Base-by-base conservation (phyloP, 1,284 basidiomycete species). In the Cryptococcus sp. region DNA sequence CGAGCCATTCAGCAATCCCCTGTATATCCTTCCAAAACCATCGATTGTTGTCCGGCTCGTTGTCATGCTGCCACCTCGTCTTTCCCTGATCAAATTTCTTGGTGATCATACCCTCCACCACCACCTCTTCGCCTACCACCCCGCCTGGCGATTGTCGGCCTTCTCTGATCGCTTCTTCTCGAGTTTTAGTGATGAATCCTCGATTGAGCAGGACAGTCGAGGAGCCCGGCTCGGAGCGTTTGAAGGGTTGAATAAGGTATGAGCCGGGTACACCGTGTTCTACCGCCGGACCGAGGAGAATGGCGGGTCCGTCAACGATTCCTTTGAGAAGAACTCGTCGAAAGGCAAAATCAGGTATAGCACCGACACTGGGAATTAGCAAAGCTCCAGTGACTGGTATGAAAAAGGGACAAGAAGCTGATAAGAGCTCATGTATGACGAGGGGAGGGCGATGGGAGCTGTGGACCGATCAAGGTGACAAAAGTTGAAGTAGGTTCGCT, bases 1-100 rank as follows among this genome's bases (percentile, higher is more conserved):
- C 87, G n/a, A 65, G 82, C 63, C 80, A 81, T 46, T 84, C 78
- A 2, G 87, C 83, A 82, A 99, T 92, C 26, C 82, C 80, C 16
- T 81, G 76, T 2, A 92, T 78, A 65, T 97, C 89, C 24, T 83
- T 82, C 85, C 92, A 97, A 63, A 89, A 92, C 93, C 94, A 99
- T 65, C 83, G 79, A 19, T 86, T 85, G 54, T 82, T 79, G 37
- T 82, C 78, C 0, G 88, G 86, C 47, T 82, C 78, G 68, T 98
- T 99, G 42, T 88, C 82, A 3, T 93, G 92, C 2, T 90, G 92
- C 66, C 95, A 98, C 4, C 43, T 65, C 50, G 86, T 77, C 48
- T 90, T 76, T 85, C 90, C 83, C 53, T 87, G 86, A 28, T 82
- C 32, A 21, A 45, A 50, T 32, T 35, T 38, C 66, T 31, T 89